Evolutionary conservation across 2,329 filamentous ascomycete species (phyloP), one percentile per base, ranked within the genome.

Genomic region (Xylaria hypoxylon): DNA sequence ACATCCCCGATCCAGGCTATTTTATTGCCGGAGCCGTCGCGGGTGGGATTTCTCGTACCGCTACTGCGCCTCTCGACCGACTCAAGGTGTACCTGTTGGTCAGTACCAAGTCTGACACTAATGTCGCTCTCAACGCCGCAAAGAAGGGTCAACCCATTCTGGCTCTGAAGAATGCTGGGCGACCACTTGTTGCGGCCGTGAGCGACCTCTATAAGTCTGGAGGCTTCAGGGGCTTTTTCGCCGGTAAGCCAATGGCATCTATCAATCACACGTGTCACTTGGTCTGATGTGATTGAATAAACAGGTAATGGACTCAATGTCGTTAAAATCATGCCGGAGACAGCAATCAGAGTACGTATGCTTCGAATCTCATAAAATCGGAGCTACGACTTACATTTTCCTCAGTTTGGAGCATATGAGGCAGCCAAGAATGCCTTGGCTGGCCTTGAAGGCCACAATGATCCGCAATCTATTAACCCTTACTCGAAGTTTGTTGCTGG

Each of bases 281-380:
- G 24, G 45, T 53, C 69, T 68, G n/a, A 69, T 51, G 62, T 48
- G 48, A 64, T 52, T 40, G n/a, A 38, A 62, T 22, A 10, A 28
- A 24, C 73, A 97, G 94, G 96, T 42, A 99, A 99, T 76, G 96
- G 96, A 3, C 84, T 99, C 72, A 99, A 99, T 73, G 94, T 99
- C 2, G 80, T 97, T 75, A 99, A 99, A 80, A 96, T 99, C 67
- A 97, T 98, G 93, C 96, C 96, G 0, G 96, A 99, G 81, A 97
- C 95, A 31, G 95, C 96, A 28, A 97, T 99, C 77, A 97, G 97
- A 74, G 82, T 84, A 76, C 42, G 72, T 72, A 56, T 59, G 26
- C 38, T 51, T 50, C 45, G 26, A 2, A 45, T 47, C 22, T 56
- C 6, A 15, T 47, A 22, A 26, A 11, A 17, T n/a, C 5, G 17